These are phyloP conservation scores for Cryphonectria naterciae DNA, from an alignment of 2,329 filamentous ascomycete genomes.

Conservation along the genomic window DNA sequence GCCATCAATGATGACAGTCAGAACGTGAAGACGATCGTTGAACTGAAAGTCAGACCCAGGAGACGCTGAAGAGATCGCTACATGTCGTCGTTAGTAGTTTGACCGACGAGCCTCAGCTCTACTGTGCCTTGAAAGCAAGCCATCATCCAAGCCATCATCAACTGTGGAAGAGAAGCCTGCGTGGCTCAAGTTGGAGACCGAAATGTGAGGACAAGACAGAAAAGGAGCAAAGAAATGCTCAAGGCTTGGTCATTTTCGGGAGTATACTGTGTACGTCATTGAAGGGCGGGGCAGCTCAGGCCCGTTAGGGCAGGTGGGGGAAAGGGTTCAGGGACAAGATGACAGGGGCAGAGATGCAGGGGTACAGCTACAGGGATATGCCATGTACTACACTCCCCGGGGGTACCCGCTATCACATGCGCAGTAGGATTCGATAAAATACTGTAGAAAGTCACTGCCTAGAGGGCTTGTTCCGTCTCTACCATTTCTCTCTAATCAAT, in stretches of 20 bases:
- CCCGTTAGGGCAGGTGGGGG: no score
- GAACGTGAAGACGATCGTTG: background rate
- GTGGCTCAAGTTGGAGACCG: background rate
- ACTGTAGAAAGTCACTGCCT: background rate
- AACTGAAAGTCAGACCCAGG: background rate
- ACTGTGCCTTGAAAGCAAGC: background rate
- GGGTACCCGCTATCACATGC: background rate
- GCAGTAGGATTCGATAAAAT: background rate
- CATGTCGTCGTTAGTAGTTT: background rate
- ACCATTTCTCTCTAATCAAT: background rate
- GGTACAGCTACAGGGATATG: background rate
- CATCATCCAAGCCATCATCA: background rate
- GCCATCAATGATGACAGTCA: background rate
- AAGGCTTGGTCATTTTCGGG: no score
- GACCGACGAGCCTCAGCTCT: background rate
- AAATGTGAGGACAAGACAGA: background rate
- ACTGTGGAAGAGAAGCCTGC: background rate
- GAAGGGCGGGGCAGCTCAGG: no score
- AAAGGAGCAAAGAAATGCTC: no score
- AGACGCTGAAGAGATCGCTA: background rate
- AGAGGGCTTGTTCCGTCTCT: background rate
- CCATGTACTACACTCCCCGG: background rate
- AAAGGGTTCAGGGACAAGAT: no score
- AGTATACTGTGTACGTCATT: no score
- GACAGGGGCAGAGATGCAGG: no score